Evolutionary conservation across 768 basidiomycete genomes (phyloP).

Genomic region (Gymnopilus dilepis): DNA sequence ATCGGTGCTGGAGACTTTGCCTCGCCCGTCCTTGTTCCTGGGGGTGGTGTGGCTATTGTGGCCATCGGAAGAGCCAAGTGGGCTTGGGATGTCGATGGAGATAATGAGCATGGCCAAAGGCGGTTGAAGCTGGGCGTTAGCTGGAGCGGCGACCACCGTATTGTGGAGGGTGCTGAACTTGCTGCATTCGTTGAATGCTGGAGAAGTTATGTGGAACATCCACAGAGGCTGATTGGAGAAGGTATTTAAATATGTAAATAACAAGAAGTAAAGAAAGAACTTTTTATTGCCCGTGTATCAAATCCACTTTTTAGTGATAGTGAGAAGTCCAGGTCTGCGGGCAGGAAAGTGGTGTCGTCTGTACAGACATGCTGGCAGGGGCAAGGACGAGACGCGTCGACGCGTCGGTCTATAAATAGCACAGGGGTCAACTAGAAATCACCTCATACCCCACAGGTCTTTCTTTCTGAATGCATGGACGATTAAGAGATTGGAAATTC

Average conservation of each 20-base stretch:
- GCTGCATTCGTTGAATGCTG: slow-evolving; percentile 89
- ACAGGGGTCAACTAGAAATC: too few relatives aligned
- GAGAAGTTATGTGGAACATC: slow-evolving; percentile 80
- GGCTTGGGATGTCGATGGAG: slow-evolving; percentile 69
- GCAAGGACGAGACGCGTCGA: too few relatives aligned
- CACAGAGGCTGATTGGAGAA: slow-evolving; percentile 68
- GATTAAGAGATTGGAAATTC: too few relatives aligned
- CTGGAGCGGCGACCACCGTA: slow-evolving; percentile 88
- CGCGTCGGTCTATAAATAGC: too few relatives aligned
- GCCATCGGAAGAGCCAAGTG: slow-evolving; percentile 80
- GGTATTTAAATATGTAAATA: slow-evolving; percentile 36
- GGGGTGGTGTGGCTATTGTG: slow-evolving; percentile 86
- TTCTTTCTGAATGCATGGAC: too few relatives aligned
- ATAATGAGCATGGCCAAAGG: slow-evolving; percentile 37
- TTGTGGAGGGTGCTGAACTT: slow-evolving; percentile 88
- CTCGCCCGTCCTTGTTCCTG: slow-evolving; percentile 77
- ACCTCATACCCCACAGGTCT: too few relatives aligned
- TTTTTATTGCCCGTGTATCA: neutral
- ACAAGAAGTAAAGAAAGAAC: too few relatives aligned
- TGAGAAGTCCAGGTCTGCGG: too few relatives aligned
- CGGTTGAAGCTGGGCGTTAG: slow-evolving; percentile 55
- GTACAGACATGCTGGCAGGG: too few relatives aligned
- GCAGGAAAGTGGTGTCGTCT: too few relatives aligned
- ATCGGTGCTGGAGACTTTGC: slow-evolving; percentile 77
- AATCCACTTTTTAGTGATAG: too few relatives aligned